Base-by-base conservation (phyloP, 352 stramenopile species). In the Globisporangium solare region DNA sequence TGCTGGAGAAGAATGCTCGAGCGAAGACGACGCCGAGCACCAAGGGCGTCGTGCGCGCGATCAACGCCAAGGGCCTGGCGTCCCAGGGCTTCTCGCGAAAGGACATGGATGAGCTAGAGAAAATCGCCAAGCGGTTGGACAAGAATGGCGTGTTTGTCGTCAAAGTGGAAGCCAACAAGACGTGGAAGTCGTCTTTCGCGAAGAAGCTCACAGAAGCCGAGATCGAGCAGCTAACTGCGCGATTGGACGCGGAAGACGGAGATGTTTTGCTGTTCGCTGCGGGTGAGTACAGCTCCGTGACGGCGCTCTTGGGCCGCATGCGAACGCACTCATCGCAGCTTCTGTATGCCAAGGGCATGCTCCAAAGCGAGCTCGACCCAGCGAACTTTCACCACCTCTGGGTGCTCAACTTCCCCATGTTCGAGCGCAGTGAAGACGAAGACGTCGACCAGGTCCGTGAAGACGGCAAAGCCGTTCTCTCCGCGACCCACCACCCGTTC, bases 401-500 rank as follows among this genome's bases (percentile, higher is more conserved):
- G 86, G 81, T 96, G 31, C 69, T 88, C 40, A 76, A 95, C 61
- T 96, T 96, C 56, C 87, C 87, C 17, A 87, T 96, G 81, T 95
- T 96, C 37, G 83, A 94, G 61, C 70, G 69, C 14, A 84, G 67
- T 53, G 75, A 89, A 27, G 80, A 88, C 51, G 67, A 76, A 11
- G 68, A 74, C 13, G 7, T 3, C 5, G 39, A 43, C 39, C 12
- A 64, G 47, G 64, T 61, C 27, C 56, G 35, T 14, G 60, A 35
- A 6, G 61, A 45, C 12, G 69, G 63, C 37, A 67, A 70, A n/a
- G 60, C 75, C 14, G 63, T 66, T 22, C 67, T 95, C 13, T 91
- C 79, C 2, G 76, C 86, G 14, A 91, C 80, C 40, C 88, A 96
- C 58, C 86, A 96, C 56, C 88, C 88, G 24, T 96, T 96, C 68